Evolutionary conservation across 2,329 filamentous ascomycete genomes (phyloP).

Genomic region (Ophiocordyceps camponoti-floridani): DNA sequence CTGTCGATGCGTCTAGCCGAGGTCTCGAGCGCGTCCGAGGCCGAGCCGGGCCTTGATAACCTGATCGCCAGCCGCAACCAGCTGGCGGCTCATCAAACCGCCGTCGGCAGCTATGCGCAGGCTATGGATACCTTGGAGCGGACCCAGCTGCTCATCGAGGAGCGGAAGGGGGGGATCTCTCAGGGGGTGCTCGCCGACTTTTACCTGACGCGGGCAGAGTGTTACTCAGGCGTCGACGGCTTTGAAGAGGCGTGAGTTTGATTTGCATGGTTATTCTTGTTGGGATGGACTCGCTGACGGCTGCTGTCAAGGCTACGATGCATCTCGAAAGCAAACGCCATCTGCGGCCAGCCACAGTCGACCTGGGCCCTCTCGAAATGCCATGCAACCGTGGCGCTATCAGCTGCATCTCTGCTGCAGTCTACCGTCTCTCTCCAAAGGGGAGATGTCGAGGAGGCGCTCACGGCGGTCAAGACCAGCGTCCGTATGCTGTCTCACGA

Average conservation of each 20-base stretch:
- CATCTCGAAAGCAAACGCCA: slow-evolving; percentile 21
- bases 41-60: slow-evolving; percentile 16
- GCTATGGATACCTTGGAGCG: slow-evolving; percentile 36
- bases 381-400: slow-evolving; percentile 13
- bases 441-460: slow-evolving; percentile 39
- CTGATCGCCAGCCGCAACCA: slow-evolving; percentile 27
- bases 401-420: slow-evolving; percentile 30
- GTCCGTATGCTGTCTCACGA: slow-evolving; percentile 37
- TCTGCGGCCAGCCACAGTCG: slow-evolving; percentile 11
- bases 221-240: slow-evolving; percentile 49
- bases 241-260: slow-evolving; percentile 36
- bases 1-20: slow-evolving; percentile 24
- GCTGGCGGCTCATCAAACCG: slow-evolving; percentile 34
- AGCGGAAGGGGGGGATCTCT: slow-evolving; percentile 15
- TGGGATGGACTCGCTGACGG: not conserved
- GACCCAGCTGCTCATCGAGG: slow-evolving; percentile 29
- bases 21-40: slow-evolving; percentile 9
- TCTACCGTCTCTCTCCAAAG: slow-evolving; percentile 47
- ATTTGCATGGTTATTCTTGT: not conserved
- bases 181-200: slow-evolving; percentile 29
- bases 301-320: slow-evolving; percentile 9
- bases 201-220: slow-evolving; percentile 58
- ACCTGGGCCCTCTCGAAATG: slow-evolving; percentile 16
- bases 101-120: slow-evolving; percentile 30
- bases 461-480: slow-evolving; percentile 37